Evolutionary conservation across 441 rosid genomes (phyloP), one percentile per base, ranked within the genome.

Genomic region (Pelargonium myrrhifolium): DNA sequence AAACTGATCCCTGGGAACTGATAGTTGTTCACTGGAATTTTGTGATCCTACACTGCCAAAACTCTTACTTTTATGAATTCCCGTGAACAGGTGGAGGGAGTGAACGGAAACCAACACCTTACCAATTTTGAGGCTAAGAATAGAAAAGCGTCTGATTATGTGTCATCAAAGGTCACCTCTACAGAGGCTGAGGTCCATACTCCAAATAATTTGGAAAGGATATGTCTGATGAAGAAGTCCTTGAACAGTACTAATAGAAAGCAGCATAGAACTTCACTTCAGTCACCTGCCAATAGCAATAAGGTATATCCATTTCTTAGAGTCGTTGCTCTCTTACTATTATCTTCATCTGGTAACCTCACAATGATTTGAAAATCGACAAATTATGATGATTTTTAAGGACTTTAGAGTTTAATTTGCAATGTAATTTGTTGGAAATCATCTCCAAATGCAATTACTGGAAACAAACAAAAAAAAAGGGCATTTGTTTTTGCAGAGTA

Each of bases 61-160:
- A 47, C 55, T 47, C 18, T 47, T 47, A 47, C 7, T 37, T 40
- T 66, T 24, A 67, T 8, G 8, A 35, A 63, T 72, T 70, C 62
- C 55, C 69, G 47, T 55, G 64, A 12, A 37, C 82, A 83, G 86
- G 81, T 62, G 17, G 87, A 75, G 62, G 59, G 65, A 60, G 69
- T 49, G 51, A 73, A 47, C 55, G 15, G 1, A 3, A 11, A 11
- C 55, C 18, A 59, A 62, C 71, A 73, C 10, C 63, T 31, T 66
- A 59, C 64, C 31, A 26, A 65, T 67, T 37, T 70, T 53, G 89
- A 81, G 67, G 74, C 71, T 65, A 66, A 66, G 65, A 75, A 74
- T 69, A 70, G 68, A 60, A 66, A 69, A 65, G 63, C 56, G 65
- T 45, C 67, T 64, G 81, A 65, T 59, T 58, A 60, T 53, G 62